These are phyloP conservation scores for Trametes polyzona DNA, from an alignment of 1,284 basidiomycete species.

Conservation along the genomic window DNA sequence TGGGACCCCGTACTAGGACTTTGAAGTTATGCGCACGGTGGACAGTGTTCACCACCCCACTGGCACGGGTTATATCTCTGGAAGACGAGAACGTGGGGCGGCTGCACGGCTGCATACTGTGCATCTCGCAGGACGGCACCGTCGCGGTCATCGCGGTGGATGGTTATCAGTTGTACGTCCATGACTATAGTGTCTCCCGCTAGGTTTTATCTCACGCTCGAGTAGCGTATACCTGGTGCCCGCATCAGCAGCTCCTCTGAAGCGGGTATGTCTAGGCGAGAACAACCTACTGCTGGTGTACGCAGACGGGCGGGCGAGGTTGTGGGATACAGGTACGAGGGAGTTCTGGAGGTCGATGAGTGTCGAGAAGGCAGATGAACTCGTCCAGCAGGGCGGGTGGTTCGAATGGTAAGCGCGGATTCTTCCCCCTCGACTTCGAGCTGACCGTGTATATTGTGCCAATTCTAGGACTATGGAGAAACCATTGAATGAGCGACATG, in stretches of 20 bases:
- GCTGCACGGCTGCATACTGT: constrained; percentile 73
- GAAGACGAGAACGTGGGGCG: constrained; percentile 60
- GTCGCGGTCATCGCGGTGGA: constrained; percentile 81
- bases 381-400: constrained; percentile 76
- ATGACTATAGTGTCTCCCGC: background rate
- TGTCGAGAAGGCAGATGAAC: constrained; percentile 75
- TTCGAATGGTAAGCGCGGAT: constrained; percentile 54
- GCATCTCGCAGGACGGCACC: constrained; percentile 80
- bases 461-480: constrained; percentile 5
- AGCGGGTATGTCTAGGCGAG: constrained; percentile 66
- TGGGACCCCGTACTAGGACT: constrained; percentile 55
- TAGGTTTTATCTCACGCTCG: background rate
- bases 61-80: constrained; percentile 63
- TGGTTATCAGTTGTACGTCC: constrained; percentile 72
- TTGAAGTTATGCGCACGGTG: constrained; percentile 69
- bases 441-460: background rate
- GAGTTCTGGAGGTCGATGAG: constrained; percentile 89
- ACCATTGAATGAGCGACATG: background rate
- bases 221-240: constrained; percentile 84
- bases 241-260: constrained; percentile 53
- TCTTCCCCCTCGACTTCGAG: background rate
- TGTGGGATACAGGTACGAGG: constrained; percentile 87
- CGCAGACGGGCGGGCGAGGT: constrained; percentile 73
- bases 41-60: constrained; percentile 69
- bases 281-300: constrained; percentile 83